Percentiles rank a stretch among this genome's conserved stretches.
Conservation (phyloP, 2,329 filamentous ascomycete species). For the Phialophora expanda region DNA sequence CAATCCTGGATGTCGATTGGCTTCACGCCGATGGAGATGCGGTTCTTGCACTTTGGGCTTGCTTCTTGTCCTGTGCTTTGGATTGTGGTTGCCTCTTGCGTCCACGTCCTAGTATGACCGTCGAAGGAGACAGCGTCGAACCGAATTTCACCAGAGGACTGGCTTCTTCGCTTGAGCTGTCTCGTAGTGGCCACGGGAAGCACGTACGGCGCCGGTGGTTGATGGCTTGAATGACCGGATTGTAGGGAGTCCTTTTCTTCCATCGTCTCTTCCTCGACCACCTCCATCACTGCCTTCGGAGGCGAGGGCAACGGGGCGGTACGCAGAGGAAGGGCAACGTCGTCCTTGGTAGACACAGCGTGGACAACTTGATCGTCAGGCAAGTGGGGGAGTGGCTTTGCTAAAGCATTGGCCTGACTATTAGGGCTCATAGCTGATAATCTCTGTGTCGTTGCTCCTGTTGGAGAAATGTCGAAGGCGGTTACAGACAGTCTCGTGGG, state of each 20-base stretch:
- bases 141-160: constrained; percentile 33
- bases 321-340: constrained; percentile 34
- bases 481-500: constrained; percentile 34
- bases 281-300: constrained; percentile 27
- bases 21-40: constrained; percentile 32
- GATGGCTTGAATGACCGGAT: not conserved
- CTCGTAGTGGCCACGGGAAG: not conserved
- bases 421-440: constrained; percentile 26
- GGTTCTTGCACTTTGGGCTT: constrained; percentile 16
- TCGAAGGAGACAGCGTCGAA: constrained; percentile 22
- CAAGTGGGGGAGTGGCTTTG: constrained; percentile 33
- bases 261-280: constrained; percentile 23
- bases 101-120: constrained; percentile 3
- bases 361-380: constrained; percentile 34
- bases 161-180: constrained; percentile 28
- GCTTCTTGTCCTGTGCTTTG: not conserved
- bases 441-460: constrained; percentile 8
- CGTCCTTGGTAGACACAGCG: constrained; percentile 38
- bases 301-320: constrained; percentile 34
- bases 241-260: not conserved
- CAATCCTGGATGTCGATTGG: constrained; percentile 36
- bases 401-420: constrained; percentile 19
- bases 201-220: not conserved
- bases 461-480: constrained; percentile 24
- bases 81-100: constrained; percentile 1